Conservation (phyloP, 2,329 filamentous ascomycete genomes). For the Xylariaceae sp. region DNA sequence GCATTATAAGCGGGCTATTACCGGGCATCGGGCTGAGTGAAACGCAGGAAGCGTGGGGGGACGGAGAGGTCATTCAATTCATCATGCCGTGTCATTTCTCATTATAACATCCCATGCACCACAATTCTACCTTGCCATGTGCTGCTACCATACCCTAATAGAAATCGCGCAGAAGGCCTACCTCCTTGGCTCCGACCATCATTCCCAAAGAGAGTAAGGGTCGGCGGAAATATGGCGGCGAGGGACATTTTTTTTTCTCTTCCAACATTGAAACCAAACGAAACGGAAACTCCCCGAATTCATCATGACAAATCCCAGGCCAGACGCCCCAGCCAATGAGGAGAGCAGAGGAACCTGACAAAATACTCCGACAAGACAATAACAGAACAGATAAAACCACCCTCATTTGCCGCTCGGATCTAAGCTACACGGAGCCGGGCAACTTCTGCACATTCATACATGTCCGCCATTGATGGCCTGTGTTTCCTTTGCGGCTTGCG, state of each 20-base stretch:
- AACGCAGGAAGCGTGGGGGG: neutral
- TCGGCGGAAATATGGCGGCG: neutral
- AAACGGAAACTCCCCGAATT: slow-evolving; percentile 20
- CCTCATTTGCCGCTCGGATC: neutral
- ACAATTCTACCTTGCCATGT: slow-evolving; percentile 27
- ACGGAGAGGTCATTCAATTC: slow-evolving; percentile 27
- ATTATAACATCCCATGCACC: slow-evolving; percentile 27
- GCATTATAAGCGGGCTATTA: neutral
- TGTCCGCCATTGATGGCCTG: neutral
- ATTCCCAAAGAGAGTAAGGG: slow-evolving; percentile 7
- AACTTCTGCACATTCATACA: neutral
- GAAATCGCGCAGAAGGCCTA: slow-evolving; percentile 8
- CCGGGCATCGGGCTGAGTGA: neutral
- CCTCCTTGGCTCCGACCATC: slow-evolving; percentile 9
- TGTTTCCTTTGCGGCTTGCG: neutral
- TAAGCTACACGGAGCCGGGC: neutral
- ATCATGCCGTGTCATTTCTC: slow-evolving; percentile 29
- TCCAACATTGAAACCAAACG: slow-evolving; percentile 10
- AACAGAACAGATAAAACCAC: slow-evolving; percentile 1
- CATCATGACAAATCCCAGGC: slow-evolving; percentile 17
- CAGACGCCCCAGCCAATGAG: slow-evolving; percentile 19
- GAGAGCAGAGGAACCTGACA: slow-evolving; percentile 8
- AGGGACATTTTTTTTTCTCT: slow-evolving; percentile 4
- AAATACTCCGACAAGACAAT: slow-evolving; percentile 12
- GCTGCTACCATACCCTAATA: slow-evolving; percentile 7